Evolutionary conservation across 2,329 filamentous ascomycete genomes (phyloP).

Genomic region (Alternaria gaisen): DNA sequence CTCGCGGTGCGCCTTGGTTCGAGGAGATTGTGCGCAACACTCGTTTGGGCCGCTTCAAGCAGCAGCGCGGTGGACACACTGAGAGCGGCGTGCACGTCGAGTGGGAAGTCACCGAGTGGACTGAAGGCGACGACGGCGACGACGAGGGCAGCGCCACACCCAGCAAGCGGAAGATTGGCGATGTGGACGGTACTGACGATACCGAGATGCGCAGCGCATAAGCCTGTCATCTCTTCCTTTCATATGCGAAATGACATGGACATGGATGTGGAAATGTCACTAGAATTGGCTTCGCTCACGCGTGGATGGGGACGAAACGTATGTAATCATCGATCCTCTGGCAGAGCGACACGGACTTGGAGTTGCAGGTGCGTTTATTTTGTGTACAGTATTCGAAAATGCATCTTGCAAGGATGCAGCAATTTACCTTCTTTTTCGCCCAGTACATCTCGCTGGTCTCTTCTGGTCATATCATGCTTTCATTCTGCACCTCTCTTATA

Average conservation of each 20-base stretch:
- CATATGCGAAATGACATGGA: conserved; percentile 4
- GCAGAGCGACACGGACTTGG: conserved; percentile 23
- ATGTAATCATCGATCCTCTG: conserved; percentile 19
- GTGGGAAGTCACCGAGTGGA: conserved; percentile 83
- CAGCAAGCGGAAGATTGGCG: conserved; percentile 49
- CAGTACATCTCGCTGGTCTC: neutral
- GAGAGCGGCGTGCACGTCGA: conserved; percentile 74
- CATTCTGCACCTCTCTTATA: neutral
- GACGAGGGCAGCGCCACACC: conserved; percentile 41
- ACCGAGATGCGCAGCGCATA: conserved; percentile 42
- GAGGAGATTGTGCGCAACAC: conserved; percentile 82
- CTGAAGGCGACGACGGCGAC: conserved; percentile 50
- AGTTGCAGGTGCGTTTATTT: conserved; percentile 25
- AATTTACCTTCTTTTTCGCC: neutral
- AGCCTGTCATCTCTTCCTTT: conserved; percentile 7
- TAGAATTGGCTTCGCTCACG: conserved; percentile 41
- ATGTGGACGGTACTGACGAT: conserved; percentile 45
- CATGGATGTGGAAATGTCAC: conserved; percentile 16
- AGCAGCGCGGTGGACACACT: conserved; percentile 67
- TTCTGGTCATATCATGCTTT: neutral
- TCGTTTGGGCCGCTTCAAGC: conserved; percentile 72
- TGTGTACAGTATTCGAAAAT: conserved; percentile 17
- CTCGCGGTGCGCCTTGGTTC: conserved; percentile 81
- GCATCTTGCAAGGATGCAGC: neutral
- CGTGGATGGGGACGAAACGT: conserved; percentile 25